Percentiles rank a stretch among this genome's conserved stretches.
phyloP scores from a whole-genome alignment of 768 basidiomycete species.

The Calocybe cyanea region DNA sequence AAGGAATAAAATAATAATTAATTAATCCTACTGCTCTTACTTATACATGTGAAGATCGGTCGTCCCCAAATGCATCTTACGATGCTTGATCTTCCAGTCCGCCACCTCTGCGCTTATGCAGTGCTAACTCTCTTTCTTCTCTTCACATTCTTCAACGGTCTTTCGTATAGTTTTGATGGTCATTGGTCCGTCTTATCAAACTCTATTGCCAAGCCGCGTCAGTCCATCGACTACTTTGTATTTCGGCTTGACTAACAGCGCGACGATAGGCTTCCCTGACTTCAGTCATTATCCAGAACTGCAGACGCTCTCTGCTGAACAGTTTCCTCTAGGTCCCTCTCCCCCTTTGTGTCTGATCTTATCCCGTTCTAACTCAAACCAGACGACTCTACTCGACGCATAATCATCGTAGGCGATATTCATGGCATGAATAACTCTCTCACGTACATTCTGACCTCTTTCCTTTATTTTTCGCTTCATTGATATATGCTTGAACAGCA shows the following conservation, averaged over 20 bases:
- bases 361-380: background rate
- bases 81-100: slow-evolving; percentile 13
- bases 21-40: background rate
- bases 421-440: slow-evolving; percentile 78
- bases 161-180: slow-evolving; percentile 16
- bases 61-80: slow-evolving; percentile 10
- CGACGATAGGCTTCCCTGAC: slow-evolving; percentile 42
- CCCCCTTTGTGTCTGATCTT: background rate
- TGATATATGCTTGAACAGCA: slow-evolving; percentile 32
- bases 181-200: background rate
- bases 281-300: slow-evolving; percentile 47
- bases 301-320: slow-evolving; percentile 36
- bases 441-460: slow-evolving; percentile 40
- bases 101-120: slow-evolving; percentile 27
- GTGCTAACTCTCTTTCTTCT: slow-evolving; percentile 39
- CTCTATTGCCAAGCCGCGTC: background rate
- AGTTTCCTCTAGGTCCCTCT: slow-evolving; percentile 55
- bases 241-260: slow-evolving; percentile 1
- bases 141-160: slow-evolving; percentile 35
- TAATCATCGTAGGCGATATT: slow-evolving; percentile 83
- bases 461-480: background rate
- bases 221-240: too few relatives aligned
- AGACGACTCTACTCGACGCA: slow-evolving; percentile 53
- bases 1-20: background rate
- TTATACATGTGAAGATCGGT: slow-evolving; percentile 7